Base-by-base conservation (phyloP, 345 rosid species). In the Limnanthes douglasii region DNA sequence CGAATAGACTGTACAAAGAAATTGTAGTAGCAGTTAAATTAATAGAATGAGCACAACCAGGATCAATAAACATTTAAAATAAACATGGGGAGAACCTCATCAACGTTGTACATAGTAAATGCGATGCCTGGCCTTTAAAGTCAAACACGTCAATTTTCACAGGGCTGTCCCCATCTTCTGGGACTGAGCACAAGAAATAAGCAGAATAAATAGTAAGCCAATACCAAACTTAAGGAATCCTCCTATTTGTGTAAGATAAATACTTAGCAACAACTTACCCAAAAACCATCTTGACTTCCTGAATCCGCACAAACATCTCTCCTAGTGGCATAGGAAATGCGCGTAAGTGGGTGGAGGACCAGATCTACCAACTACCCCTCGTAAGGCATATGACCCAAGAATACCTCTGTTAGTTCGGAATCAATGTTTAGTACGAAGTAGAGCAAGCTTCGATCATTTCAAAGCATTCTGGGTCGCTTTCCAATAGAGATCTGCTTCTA, bases 71-170 rank as follows among this genome's bases (percentile, higher is more conserved):
- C n/a, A n/a, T n/a, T n/a, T n/a, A n/a, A n/a, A n/a, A n/a, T n/a
- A 28, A 34, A 7, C 2, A 6, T 4, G 18, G 45, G 43, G 37
- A 67, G 46, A 28, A 78, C 90, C 76, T 78, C 74, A 37, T 78
- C 90, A 50, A 73, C 68, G 59, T 78, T 78, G 61, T 70, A 78
- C 90, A 78, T 78, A 18, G 90, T 68, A 39, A 78, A 74, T 5
- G 83, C 90, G 18, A 73, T 62, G 34, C 90, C 90, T 9, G 90
- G 37, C 77, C 83, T 49, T 65, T 73, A 48, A 73, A 78, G 43
- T 68, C 50, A 57, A 60, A 66, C 18, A 73, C 72, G 48, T 78
- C 80, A 19, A 73, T 60, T 37, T 78, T 83, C 60, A 52, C 10
- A 8, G 77, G 61, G 19, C 33, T 33, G 10, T 53, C 55, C 46